Percentiles rank a stretch among this genome's conserved stretches.
phyloP scores from a whole-genome alignment of 306 rosid genomes.

The Senna tora region DNA sequence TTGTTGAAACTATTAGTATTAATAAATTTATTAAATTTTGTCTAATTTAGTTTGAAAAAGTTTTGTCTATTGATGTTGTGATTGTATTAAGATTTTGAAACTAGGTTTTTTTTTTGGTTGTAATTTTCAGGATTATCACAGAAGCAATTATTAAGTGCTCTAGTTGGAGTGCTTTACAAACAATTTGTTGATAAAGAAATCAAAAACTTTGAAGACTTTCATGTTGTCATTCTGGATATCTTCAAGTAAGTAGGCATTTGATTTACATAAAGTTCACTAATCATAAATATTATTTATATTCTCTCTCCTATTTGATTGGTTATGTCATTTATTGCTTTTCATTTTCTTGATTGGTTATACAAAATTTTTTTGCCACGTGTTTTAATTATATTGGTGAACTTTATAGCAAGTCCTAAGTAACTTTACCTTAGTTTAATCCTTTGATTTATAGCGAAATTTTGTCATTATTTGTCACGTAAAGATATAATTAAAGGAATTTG shows the following conservation, averaged over 20 bases:
- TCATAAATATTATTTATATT: too few relatives aligned
- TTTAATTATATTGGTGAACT: too few relatives aligned
- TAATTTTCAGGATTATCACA: conserved; percentile 38
- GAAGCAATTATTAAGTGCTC: conserved; percentile 27
- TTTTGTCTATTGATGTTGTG: neutral
- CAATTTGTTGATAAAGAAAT: conserved; percentile 40
- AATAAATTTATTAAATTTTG: neutral
- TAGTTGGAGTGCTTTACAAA: conserved; percentile 42
- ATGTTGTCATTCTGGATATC: conserved; percentile 61
- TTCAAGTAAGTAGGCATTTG: conserved; percentile 49
- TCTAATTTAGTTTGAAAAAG: neutral
- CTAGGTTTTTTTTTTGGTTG: neutral
- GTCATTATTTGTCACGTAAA: neutral
- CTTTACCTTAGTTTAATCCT: too few relatives aligned
- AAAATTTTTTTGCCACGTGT: too few relatives aligned
- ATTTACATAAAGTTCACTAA: too few relatives aligned
- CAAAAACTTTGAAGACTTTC: conserved; percentile 36
- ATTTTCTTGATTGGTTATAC: too few relatives aligned
- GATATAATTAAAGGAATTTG: too few relatives aligned
- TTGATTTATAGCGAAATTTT: neutral
- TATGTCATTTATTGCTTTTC: too few relatives aligned
- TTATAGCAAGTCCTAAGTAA: too few relatives aligned
- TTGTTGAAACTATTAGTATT: too few relatives aligned
- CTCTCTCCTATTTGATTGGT: too few relatives aligned
- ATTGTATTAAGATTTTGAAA: neutral